phyloP scores from a whole-genome alignment of 2,329 filamentous ascomycete species.

The Aspergillus novofumigatus region DNA sequence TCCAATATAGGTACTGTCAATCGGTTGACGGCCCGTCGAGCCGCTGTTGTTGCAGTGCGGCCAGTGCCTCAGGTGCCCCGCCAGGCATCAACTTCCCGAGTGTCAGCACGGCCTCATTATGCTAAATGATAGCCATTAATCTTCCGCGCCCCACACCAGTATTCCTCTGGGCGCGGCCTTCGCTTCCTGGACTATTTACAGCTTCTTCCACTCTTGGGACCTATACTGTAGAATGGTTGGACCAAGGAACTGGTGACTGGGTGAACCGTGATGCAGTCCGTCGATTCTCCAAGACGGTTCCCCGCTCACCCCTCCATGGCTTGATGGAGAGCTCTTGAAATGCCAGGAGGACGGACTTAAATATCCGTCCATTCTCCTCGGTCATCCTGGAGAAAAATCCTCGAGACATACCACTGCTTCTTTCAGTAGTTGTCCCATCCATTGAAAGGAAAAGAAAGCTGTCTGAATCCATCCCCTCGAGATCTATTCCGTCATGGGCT shows the following conservation, averaged over 20 bases:
- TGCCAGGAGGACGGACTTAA: not conserved
- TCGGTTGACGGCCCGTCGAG: constrained; percentile 16
- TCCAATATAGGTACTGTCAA: not conserved
- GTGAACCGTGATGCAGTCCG: not conserved
- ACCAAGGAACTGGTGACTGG: not conserved
- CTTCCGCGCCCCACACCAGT: not conserved
- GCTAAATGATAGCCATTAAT: not conserved
- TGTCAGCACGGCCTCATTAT: too few species aligned
- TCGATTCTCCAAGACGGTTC: not conserved
- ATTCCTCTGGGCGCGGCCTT: not conserved
- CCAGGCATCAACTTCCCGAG: not conserved
- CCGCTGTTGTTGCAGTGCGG: constrained; percentile 5
- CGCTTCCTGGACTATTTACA: not conserved
- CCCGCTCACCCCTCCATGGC: constrained; percentile 8
- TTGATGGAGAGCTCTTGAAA: not conserved
- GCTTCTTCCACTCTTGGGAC: not conserved
- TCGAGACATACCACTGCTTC: not conserved
- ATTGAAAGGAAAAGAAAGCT: not conserved
- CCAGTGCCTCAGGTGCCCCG: not conserved
- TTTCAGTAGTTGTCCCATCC: not conserved
- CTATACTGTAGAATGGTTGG: constrained; percentile 3
- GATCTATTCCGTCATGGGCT: constrained; percentile 21
- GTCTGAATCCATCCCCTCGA: not conserved
- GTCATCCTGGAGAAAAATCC: not conserved
- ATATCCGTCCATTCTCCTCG: not conserved